Evolutionary conservation across 1,139 yeast species (phyloP), one percentile per base, ranked within the genome.

Genomic region (Blastobotrys petasosporus): DNA sequence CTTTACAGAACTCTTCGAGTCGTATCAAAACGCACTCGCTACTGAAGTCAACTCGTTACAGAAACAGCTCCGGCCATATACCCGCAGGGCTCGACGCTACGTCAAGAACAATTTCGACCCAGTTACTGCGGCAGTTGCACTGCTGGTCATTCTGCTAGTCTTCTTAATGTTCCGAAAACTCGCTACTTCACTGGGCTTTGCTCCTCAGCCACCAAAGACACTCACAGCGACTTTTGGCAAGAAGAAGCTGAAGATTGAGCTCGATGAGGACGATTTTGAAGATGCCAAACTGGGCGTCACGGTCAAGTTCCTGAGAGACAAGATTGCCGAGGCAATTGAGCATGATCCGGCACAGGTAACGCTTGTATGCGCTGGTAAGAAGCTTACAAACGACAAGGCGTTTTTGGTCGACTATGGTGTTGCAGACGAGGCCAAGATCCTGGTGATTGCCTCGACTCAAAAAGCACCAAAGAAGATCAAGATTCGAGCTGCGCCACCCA

Each of bases 181-280:
- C n/a, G 53, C 53, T 1, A 36, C 46, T 7, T 42, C 52, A 3
- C 37, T 51, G 32, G 53, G 53, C 11, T 39, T 51, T 37, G 37
- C 47, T 1, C 11, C 36, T 9, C 16, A 13, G 16, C 55, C 54
- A 3, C 58, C 58, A 9, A 39, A 48, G 15, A 45, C 48, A 11
- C 54, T 62, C 17, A 39, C 47, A 15, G 59, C 62, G 12, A 56
- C 55, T 34, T 51, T 50, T 44, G 53, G 55, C 25, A 53, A 53
- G 37, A 49, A 55, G 35, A 48, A 48, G 16, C 53, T 52, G 39
- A 52, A 51, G 32, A 50, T 86, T 52, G 92, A 85, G 58, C 85
- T 87, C 63, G 77, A 86, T 38, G 88, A 90, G 0, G 94, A 83
- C 53, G 96, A 87, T 58, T 82, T 79, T 58, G 79, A 71, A 37